phyloP scores from a whole-genome alignment of 495 filamentous ascomycete genomes.

The Annulohypoxylon stygium region DNA sequence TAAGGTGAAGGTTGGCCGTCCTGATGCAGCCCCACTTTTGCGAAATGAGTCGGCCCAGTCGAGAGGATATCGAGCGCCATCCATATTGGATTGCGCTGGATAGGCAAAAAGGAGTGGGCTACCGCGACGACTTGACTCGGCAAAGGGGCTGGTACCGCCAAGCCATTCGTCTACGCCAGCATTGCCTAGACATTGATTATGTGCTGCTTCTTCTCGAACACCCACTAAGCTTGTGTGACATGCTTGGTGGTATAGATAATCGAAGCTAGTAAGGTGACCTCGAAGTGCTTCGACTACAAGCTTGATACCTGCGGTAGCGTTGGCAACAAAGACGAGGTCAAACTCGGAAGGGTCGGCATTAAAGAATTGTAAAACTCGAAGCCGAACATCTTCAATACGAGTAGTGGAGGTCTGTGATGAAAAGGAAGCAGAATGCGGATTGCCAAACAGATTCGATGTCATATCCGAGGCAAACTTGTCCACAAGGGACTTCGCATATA shows the following conservation, averaged over 20 bases:
- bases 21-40: constrained; percentile 25
- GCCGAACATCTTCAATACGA: constrained; percentile 80
- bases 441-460: constrained; percentile 84
- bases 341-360: constrained; percentile 86
- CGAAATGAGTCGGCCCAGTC: constrained; percentile 74
- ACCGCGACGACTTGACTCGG: constrained; percentile 12
- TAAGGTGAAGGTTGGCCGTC: constrained; percentile 70
- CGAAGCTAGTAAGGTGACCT: constrained; percentile 74
- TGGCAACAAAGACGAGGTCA: constrained; percentile 91
- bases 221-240: constrained; percentile 92
- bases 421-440: constrained; percentile 88
- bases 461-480: constrained; percentile 81
- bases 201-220: constrained; percentile 75
- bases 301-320: constrained; percentile 92
- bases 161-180: constrained; percentile 79
- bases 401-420: constrained; percentile 82
- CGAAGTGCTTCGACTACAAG: constrained; percentile 81
- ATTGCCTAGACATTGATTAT: constrained; percentile 76
- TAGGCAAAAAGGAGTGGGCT: constrained; percentile 77
- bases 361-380: constrained; percentile 81
- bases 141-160: constrained; percentile 42
- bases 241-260: constrained; percentile 86
- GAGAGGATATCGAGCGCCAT: constrained; percentile 81
- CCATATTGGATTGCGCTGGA: constrained; percentile 94
- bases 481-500: constrained; percentile 84